Evolutionary conservation across 768 basidiomycete genomes (phyloP), one percentile per base, ranked within the genome.

Genomic region (Hypholoma sublateritium): DNA sequence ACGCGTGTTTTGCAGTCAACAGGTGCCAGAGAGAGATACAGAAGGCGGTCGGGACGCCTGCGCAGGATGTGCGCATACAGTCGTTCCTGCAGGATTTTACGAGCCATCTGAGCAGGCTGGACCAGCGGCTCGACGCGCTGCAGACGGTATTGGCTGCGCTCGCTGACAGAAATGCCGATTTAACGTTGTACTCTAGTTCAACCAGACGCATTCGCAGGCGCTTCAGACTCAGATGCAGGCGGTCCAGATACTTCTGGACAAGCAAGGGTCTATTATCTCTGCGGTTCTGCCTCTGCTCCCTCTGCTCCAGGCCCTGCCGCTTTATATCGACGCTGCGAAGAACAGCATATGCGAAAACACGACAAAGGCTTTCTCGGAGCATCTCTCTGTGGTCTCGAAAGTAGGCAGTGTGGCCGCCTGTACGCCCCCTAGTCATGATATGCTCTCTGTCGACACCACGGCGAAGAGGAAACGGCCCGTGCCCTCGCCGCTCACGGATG

Each of bases 21-120:
- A 77, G 85, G 62, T 81, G 79, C 58, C 88, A 90, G 66, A 76
- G 73, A 2, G 81, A 84, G 61, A 68, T 89, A 25, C 84, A 85
- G 62, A 80, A 78, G 34, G 72, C 81, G 42, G 60, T 89, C 6
- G 87, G 87, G 7, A 66, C 64, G 6, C 87, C 86, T 0, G 80
- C 81, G 0, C 88, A 89, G 68, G 68, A 67, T 11, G 57, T 65
- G 5, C 55, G 67, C 5, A 62, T 83, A 16, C 78, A 77, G 22
- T 63, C 71, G 6, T 56, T 80, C 16, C 74, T 71, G 17, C 77
- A 77, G 55, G 74, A 76, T 53, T 46, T 84, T 52, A 71, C 74
- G 56, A 53, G 69, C 61, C 70, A 77, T 14, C 53, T 86, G 11
- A 76, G 80, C 43, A 72, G 74, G 25, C 65, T 86, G 35, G 77